Evolutionary conservation across 495 filamentous ascomycete genomes (phyloP).

Genomic region (Ramalina intermedia): DNA sequence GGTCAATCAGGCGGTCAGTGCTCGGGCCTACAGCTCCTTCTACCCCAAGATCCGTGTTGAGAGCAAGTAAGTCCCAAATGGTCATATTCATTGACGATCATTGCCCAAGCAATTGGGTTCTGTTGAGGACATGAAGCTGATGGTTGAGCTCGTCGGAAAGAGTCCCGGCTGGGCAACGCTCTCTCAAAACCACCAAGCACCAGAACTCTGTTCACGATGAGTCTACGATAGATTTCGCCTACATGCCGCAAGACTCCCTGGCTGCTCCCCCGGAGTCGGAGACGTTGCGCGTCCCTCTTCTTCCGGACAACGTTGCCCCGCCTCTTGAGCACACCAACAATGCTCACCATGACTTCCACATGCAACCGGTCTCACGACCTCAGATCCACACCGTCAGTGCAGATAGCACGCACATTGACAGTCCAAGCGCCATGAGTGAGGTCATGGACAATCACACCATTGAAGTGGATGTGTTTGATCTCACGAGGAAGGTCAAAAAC

Average conservation of each 20-base stretch:
- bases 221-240: conserved; percentile 50
- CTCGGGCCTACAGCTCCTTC: conserved; percentile 4
- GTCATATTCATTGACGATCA: no score
- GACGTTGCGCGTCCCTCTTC: conserved; percentile 34
- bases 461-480: conserved; percentile 42
- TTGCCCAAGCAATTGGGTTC: no score
- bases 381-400: conserved; percentile 42
- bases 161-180: not conserved
- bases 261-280: conserved; percentile 19
- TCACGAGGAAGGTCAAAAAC: conserved; percentile 36
- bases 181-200: conserved; percentile 3
- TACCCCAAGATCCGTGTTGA: conserved; percentile 1
- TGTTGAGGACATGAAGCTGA: no score
- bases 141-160: not conserved
- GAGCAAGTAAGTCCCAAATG: conserved; percentile 1
- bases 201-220: conserved; percentile 32
- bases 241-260: conserved; percentile 39
- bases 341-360: conserved; percentile 7
- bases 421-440: conserved; percentile 38
- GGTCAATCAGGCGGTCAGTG: not conserved
- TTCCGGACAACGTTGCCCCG: conserved; percentile 30
- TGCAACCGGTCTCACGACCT: conserved; percentile 35
- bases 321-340: conserved; percentile 5
- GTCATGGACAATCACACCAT: conserved; percentile 42
- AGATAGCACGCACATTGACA: conserved; percentile 37